A percentile compares a stretch with the other conserved stretches of the same genome.
These are phyloP conservation scores for Ambrosiella beaveri DNA, from an alignment of 2,329 filamentous ascomycete genomes.

Conservation along the genomic window DNA sequence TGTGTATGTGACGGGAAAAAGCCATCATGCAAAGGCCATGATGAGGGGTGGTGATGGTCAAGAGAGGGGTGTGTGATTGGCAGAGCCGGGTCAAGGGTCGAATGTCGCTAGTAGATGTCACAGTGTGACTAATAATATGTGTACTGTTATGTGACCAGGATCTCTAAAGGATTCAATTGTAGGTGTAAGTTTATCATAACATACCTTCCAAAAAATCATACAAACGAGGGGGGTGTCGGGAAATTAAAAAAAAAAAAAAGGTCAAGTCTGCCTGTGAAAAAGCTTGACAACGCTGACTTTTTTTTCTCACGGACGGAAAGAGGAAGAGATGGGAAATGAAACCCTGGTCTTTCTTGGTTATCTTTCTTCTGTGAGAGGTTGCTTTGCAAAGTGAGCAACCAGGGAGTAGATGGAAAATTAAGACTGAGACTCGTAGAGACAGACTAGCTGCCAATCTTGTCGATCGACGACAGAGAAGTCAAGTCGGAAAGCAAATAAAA, in stretches of 20 bases:
- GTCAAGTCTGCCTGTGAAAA: not conserved
- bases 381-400: not conserved
- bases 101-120: not conserved
- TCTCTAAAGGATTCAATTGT: not conserved
- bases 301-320: not conserved
- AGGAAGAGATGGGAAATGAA: not conserved
- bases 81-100: not conserved
- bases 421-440: not conserved
- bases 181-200: not conserved
- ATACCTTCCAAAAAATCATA: not conserved
- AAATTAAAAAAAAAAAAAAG: not conserved
- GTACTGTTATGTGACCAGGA: not conserved
- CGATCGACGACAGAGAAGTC: not conserved
- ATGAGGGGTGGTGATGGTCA: too few species aligned
- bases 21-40: not conserved
- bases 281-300: not conserved
- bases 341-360: not conserved
- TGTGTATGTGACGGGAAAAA: not conserved
- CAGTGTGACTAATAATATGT: not conserved
- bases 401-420: not conserved
- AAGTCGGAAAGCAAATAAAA: not conserved
- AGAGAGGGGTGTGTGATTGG: not conserved
- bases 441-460: not conserved
- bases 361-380: not conserved
- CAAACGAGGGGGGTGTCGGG: not conserved